phyloP scores from a whole-genome alignment of 163 green algal genomes.

The Coccomyxa subellipsoidea region DNA sequence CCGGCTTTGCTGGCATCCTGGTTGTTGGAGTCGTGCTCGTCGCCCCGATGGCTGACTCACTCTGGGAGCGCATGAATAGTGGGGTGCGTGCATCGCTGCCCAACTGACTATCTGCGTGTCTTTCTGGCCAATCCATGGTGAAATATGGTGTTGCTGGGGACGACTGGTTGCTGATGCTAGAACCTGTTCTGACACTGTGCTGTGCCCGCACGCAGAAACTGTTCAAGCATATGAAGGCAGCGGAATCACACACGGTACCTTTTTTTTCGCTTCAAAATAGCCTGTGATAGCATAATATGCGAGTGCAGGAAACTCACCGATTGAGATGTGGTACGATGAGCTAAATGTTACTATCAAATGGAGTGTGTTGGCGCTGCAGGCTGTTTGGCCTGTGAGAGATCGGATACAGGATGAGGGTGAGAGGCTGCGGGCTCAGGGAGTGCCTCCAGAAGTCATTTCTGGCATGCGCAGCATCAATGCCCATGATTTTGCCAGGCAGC shows the following conservation, averaged over 20 bases:
- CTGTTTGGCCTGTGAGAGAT: neutral
- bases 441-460: neutral
- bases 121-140: neutral
- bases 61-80: neutral
- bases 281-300: neutral
- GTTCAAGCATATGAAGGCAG: neutral
- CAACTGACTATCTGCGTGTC: neutral
- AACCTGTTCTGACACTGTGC: too few relatives aligned
- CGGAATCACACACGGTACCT: neutral
- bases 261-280: too few relatives aligned
- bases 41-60: neutral
- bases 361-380: neutral
- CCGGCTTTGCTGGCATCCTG: neutral
- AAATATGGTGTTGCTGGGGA: neutral
- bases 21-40: neutral
- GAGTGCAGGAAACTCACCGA: neutral
- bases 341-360: neutral
- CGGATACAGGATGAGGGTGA: neutral
- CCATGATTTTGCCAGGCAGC: neutral
- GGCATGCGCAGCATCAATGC: constrained; percentile 5
- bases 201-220: neutral
- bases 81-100: neutral
- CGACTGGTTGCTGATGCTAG: neutral
- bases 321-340: neutral
- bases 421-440: neutral